Conservation (phyloP, 2,329 filamentous ascomycete genomes). For the Clathrospora elynae region DNA sequence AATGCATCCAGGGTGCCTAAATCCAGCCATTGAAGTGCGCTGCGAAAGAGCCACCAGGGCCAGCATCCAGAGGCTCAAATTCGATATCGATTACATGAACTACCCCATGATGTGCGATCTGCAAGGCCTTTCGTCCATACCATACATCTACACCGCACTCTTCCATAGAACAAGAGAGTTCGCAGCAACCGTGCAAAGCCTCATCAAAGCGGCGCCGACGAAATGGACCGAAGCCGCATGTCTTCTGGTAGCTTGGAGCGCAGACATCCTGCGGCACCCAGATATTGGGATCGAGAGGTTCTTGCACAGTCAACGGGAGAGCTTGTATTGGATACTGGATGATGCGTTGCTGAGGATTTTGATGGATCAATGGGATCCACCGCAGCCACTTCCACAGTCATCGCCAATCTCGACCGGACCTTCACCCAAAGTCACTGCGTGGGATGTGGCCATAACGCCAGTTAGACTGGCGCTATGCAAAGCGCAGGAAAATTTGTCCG, state of each 20-base stretch:
- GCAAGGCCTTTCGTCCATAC: conserved; percentile 4
- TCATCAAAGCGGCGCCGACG: conserved; percentile 2
- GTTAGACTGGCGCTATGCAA: conserved; percentile 1
- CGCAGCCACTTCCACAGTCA: neutral
- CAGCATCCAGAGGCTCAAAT: neutral
- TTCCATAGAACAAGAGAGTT: conserved; percentile 17
- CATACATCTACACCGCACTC: conserved; percentile 10
- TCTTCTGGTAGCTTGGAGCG: conserved; percentile 16
- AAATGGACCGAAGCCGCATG: conserved; percentile 14
- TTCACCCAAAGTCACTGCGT: neutral
- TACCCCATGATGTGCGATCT: conserved; percentile 1
- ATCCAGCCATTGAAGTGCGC: neutral
- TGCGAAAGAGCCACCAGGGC: neutral
- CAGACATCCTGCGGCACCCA: conserved; percentile 10
- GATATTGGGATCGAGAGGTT: conserved; percentile 13
- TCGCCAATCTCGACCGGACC: neutral
- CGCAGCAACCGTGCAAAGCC: conserved; percentile 10
- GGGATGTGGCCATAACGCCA: conserved; percentile 13
- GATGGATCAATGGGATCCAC: conserved; percentile 18
- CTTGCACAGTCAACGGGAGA: conserved; percentile 20
- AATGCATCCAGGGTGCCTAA: too few species aligned
- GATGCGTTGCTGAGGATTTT: conserved; percentile 21
- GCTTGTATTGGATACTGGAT: conserved; percentile 23
- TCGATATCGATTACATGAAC: conserved; percentile 8
- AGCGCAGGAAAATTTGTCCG: conserved; percentile 3